Conservation (phyloP, 1,284 basidiomycete genomes). For the Coriolopsis trogii region DNA sequence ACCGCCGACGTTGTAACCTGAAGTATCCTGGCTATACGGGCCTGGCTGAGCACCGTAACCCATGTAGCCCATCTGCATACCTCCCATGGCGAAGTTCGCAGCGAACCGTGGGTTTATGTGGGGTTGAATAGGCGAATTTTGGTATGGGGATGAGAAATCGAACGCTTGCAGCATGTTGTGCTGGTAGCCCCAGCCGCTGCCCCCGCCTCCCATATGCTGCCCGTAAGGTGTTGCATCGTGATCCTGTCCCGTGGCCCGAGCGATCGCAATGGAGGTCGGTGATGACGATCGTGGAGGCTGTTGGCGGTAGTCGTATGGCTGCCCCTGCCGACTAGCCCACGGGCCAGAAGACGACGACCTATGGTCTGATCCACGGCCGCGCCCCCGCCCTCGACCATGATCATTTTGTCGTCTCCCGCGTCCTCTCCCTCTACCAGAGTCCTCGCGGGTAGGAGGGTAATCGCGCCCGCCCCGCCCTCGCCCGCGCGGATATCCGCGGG, state of each 20-base stretch:
- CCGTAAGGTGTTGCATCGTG: slow-evolving; percentile 27
- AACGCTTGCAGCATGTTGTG: slow-evolving; percentile 26
- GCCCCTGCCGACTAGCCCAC: slow-evolving; percentile 14
- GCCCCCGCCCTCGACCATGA: slow-evolving; percentile 41
- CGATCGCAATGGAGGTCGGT: slow-evolving; percentile 50
- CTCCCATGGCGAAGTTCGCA: slow-evolving; percentile 37
- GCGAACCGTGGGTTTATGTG: slow-evolving; percentile 81
- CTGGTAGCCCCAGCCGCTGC: slow-evolving; percentile 28
- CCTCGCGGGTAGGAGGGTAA: slow-evolving; percentile 30
- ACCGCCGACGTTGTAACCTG: slow-evolving; percentile 13
- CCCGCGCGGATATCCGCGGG: slow-evolving; percentile 31
- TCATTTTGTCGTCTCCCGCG: slow-evolving; percentile 31
- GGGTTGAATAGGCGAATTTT: slow-evolving; percentile 63
- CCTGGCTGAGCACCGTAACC: slow-evolving; percentile 18
- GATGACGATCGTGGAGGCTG: slow-evolving; percentile 39
- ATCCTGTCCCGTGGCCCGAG: slow-evolving; percentile 48
- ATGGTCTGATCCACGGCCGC: slow-evolving; percentile 32
- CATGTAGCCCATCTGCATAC: slow-evolving; percentile 22
- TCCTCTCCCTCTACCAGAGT: slow-evolving; percentile 30
- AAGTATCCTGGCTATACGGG: slow-evolving; percentile 13
- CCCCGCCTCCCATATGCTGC: slow-evolving; percentile 12
- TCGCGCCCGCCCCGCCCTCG: slow-evolving; percentile 30
- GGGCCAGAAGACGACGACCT: slow-evolving; percentile 12
- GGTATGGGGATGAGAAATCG: slow-evolving; percentile 30
- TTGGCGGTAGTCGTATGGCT: slow-evolving; percentile 33